A percentile compares a stretch with the other conserved stretches of the same genome.
Conservation (phyloP, 2,329 filamentous ascomycete genomes). For the Colletotrichum tamarilloi region DNA sequence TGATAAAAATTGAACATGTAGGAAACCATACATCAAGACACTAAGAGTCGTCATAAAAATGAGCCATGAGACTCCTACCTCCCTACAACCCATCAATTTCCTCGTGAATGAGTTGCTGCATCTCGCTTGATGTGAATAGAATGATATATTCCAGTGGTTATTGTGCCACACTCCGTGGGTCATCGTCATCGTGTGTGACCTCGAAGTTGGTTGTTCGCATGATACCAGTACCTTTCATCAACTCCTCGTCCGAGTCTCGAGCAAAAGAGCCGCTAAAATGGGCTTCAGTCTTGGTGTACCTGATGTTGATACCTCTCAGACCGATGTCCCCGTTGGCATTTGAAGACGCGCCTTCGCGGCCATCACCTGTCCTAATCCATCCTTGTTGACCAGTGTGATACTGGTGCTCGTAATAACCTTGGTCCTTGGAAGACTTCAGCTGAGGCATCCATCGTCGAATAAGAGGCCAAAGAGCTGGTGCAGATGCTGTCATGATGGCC, state of each 20-base stretch:
- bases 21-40: too few relatives aligned
- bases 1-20: too few relatives aligned
- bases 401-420: neutral
- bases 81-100: too few relatives aligned
- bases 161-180: neutral
- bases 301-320: neutral
- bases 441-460: constrained; percentile 41
- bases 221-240: constrained; percentile 3
- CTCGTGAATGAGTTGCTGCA: too few relatives aligned
- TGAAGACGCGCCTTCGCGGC: neutral
- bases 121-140: too few relatives aligned
- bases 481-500: constrained; percentile 50
- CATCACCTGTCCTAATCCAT: constrained; percentile 5
- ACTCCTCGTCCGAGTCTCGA: constrained; percentile 8
- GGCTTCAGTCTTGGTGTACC: neutral
- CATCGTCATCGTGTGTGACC: neutral
- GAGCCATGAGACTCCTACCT: too few relatives aligned
- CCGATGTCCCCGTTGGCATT: neutral
- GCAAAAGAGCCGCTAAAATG: neutral
- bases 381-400: neutral
- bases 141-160: too few relatives aligned
- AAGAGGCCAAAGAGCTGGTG: constrained; percentile 50
- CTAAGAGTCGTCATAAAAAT: too few relatives aligned
- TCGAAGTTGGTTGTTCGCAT: neutral
- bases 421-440: neutral